Evolutionary conservation across 192 early-diverging fungal genomes (phyloP), one percentile per base, ranked within the genome.

Genomic region (Coemansia asiatica): DNA sequence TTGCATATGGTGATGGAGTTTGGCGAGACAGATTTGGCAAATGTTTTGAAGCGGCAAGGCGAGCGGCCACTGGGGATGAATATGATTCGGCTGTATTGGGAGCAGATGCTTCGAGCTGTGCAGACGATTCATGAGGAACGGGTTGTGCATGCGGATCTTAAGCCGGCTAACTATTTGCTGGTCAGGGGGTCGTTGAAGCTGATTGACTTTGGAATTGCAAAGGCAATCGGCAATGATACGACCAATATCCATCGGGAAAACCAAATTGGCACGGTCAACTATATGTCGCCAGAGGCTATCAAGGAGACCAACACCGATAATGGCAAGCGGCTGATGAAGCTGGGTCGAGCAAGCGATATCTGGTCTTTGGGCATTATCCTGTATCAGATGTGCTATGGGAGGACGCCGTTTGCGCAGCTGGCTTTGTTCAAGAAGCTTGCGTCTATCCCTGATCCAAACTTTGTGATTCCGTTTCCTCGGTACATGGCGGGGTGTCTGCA

Each of bases 181-280:
- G 92, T 95, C 6, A 86, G 87, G 40, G 95, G 92, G 2, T 66
- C 84, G 15, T 71, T 98, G 13, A 98, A 97, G 66, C 75, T 98
- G 58, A 97, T 97, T 54, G 96, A 98, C 71, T 98, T 98, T 85
- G 96, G 96, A 15, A 97, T 97, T 69, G 93, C 96, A n/a, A 97
- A 95, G 62, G 75, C 88, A 0, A 95, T 97, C 38, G 85, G 91
- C 8, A 94, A 94, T 74, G 93, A 95, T 69, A 98, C 95, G 0
- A 97, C 95, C 19, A 97, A 96, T 66, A 90, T 98, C 51, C 89
- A 93, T 44, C 72, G 94, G 15, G 93, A 96, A 54, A 83, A 87
- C 56, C 92, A 94, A 65, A 79, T 89, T 21, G 96, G 96, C 2
- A 98, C 96, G 0, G 81, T 92, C 8, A 95, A 95, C 62, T 98